These are phyloP conservation scores for Ustilago vetiveriae DNA, from an alignment of 1,284 basidiomycete genomes.

Conservation along the genomic window DNA sequence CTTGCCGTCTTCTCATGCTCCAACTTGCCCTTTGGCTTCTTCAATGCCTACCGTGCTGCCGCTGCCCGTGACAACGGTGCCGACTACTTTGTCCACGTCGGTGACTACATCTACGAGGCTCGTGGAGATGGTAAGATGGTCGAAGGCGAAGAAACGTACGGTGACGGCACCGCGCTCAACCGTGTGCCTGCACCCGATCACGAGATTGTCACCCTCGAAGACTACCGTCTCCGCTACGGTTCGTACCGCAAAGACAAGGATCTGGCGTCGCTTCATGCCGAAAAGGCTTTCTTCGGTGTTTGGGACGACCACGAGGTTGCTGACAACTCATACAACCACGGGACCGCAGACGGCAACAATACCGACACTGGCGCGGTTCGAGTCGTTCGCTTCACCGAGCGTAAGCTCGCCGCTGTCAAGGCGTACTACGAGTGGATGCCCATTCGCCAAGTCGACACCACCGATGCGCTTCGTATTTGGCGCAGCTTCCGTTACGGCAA, in stretches of 20 bases:
- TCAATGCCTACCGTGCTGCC: constrained; percentile 76
- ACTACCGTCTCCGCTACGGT: constrained; percentile 74
- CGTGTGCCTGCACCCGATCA: constrained; percentile 68
- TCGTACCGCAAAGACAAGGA: constrained; percentile 69
- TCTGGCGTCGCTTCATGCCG: constrained; percentile 27
- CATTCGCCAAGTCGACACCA: constrained; percentile 74
- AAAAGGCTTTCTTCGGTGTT: constrained; percentile 47
- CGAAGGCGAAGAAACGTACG: constrained; percentile 56
- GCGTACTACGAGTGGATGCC: constrained; percentile 80
- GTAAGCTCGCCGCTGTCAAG: constrained; percentile 74
- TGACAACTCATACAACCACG: constrained; percentile 75
- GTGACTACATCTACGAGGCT: constrained; percentile 72
- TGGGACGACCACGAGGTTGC: constrained; percentile 76
- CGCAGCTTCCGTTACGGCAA: constrained; percentile 70
- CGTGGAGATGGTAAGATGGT: constrained; percentile 42
- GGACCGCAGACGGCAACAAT: constrained; percentile 75
- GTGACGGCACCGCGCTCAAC: constrained; percentile 64
- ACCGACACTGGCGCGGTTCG: constrained; percentile 69
- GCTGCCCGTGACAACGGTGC: constrained; percentile 71
- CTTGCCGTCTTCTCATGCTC: constrained; percentile 75
- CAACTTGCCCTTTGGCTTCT: constrained; percentile 73
- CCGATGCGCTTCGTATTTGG: constrained; percentile 76
- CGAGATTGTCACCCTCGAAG: constrained; percentile 74
- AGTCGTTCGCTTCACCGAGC: constrained; percentile 71
- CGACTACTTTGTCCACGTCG: constrained; percentile 75